phyloP scores from a whole-genome alignment of 169 alveolate species.

The Cytauxzoon felis region DNA sequence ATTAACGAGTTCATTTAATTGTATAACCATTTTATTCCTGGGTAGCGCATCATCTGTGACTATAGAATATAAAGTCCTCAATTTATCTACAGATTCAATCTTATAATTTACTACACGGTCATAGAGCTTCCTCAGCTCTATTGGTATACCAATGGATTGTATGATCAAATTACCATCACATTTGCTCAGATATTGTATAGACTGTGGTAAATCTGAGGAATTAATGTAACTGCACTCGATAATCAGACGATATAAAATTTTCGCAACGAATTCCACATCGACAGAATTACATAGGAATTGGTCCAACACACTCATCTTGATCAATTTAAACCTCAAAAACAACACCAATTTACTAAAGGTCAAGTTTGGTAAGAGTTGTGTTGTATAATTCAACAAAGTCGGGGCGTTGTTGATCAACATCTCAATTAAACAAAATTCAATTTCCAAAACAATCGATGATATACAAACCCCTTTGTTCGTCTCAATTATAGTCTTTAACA shows the following conservation, averaged over 20 bases:
- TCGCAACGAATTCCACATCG: conserved; percentile 37
- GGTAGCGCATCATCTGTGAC: conserved; percentile 11
- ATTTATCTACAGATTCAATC: neutral
- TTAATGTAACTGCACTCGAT: conserved; percentile 15
- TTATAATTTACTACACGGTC: conserved; percentile 2
- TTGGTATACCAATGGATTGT: conserved; percentile 25
- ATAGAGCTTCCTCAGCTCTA: neutral
- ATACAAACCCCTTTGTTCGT: conserved; percentile 43
- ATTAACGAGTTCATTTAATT: conserved; percentile 35
- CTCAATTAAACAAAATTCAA: conserved; percentile 50
- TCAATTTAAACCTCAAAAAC: conserved; percentile 42
- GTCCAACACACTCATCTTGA: conserved; percentile 52
- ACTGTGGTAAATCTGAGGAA: conserved; percentile 11
- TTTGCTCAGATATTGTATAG: conserved; percentile 12
- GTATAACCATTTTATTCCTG: conserved; percentile 34
- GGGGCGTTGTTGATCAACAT: conserved; percentile 51
- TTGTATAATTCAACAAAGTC: conserved; percentile 25
- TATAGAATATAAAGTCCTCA: conserved; percentile 29
- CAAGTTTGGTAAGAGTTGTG: conserved; percentile 47
- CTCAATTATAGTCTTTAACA: conserved; percentile 62
- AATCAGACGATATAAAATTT: conserved; percentile 21
- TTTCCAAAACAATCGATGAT: conserved; percentile 34
- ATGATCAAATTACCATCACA: conserved; percentile 2
- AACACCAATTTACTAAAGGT: conserved; percentile 35
- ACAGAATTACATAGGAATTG: conserved; percentile 30